Evolutionary conservation across 2,329 filamentous ascomycete species (phyloP).

Genomic region (Hypocreales sp.): DNA sequence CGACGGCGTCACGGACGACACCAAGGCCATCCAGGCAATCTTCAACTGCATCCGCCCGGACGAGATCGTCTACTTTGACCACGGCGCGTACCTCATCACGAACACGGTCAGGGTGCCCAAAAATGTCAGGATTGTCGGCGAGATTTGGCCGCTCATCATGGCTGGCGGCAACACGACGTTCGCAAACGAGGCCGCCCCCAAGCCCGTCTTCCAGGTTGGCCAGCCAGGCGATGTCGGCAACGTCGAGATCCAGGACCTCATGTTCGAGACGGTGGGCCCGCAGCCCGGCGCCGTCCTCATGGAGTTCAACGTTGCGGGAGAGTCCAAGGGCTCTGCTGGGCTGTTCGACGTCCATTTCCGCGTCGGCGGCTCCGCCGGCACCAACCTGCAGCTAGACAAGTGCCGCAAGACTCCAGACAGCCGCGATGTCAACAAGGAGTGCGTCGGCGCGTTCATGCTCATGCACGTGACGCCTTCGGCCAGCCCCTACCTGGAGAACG

Average conservation of each 20-base stretch:
- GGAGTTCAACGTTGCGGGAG: conserved; percentile 72
- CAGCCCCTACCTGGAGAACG: conserved; percentile 73
- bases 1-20: conserved; percentile 80
- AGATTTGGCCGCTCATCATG: conserved; percentile 84
- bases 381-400: conserved; percentile 61
- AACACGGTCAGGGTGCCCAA: conserved; percentile 59
- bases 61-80: conserved; percentile 59
- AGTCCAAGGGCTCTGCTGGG: conserved; percentile 52
- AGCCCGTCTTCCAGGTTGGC: conserved; percentile 77
- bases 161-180: conserved; percentile 59
- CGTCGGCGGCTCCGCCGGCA: conserved; percentile 75
- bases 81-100: conserved; percentile 56
- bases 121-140: conserved; percentile 75
- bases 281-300: conserved; percentile 80
- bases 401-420: conserved; percentile 63
- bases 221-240: conserved; percentile 58
- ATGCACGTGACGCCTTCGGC: conserved; percentile 46
- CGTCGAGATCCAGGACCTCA: conserved; percentile 77
- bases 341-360: conserved; percentile 97
- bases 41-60: conserved; percentile 51
- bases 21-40: conserved; percentile 63
- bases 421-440: conserved; percentile 44
- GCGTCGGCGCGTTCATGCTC: conserved; percentile 59
- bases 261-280: conserved; percentile 71
- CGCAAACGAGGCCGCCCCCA: conserved; percentile 57